These are phyloP conservation scores for Phytophthora pini DNA, from an alignment of 352 stramenopile species.

Conservation along the genomic window DNA sequence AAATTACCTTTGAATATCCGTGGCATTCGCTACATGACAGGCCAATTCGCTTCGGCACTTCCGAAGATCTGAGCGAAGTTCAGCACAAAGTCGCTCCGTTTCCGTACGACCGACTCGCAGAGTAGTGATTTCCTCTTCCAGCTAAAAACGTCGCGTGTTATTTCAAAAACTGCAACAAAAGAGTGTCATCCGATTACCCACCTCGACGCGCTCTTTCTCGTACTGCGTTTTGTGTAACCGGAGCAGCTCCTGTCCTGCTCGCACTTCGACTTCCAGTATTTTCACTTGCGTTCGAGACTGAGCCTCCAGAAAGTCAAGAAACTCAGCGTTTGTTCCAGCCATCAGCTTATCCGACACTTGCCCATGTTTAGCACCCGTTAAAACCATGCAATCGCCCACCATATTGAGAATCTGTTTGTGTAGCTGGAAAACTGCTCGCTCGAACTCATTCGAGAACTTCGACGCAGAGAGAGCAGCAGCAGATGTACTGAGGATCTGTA, in stretches of 20 bases:
- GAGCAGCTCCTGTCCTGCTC: constrained; percentile 64
- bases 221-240: constrained; percentile 63
- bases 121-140: constrained; percentile 58
- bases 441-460: constrained; percentile 35
- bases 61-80: constrained; percentile 51
- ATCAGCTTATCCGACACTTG: not conserved
- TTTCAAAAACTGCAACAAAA: too few species aligned
- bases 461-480: constrained; percentile 23
- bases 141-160: constrained; percentile 18
- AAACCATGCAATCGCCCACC: constrained; percentile 27
- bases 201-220: constrained; percentile 53
- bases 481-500: constrained; percentile 44
- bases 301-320: constrained; percentile 53
- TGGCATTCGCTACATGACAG: constrained; percentile 54
- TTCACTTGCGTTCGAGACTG: constrained; percentile 51
- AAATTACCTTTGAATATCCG: constrained; percentile 53
- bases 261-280: constrained; percentile 68
- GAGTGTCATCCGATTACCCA: constrained; percentile 7
- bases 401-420: constrained; percentile 46
- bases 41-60: constrained; percentile 61
- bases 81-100: constrained; percentile 52
- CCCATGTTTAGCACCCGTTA: constrained; percentile 8
- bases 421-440: constrained; percentile 41
- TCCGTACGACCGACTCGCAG: constrained; percentile 49
- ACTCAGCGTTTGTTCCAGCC: constrained; percentile 31